These are phyloP conservation scores for Epichloe sibirici DNA, from an alignment of 2,329 filamentous ascomycete species.

Conservation along the genomic window DNA sequence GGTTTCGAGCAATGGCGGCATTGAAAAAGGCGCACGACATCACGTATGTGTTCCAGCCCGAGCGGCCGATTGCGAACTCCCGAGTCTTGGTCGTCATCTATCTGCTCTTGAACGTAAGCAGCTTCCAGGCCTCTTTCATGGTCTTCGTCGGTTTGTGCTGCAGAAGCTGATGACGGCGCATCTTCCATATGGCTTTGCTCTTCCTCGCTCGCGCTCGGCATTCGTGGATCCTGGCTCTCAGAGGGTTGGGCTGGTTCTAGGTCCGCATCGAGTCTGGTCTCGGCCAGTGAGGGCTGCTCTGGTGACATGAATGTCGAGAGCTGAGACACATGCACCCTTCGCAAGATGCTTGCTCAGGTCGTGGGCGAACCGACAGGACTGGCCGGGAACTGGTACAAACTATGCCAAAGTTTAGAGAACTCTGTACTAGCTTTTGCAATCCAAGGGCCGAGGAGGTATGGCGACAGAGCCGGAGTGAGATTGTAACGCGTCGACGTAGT, in stretches of 20 bases:
- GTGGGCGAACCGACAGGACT: neutral
- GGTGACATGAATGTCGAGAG: constrained; percentile 8
- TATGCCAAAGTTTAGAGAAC: neutral
- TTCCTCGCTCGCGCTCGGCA: neutral
- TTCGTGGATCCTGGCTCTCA: neutral
- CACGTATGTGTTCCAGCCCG: constrained; percentile 11
- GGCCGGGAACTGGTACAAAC: neutral
- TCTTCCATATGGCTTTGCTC: neutral
- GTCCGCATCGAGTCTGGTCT: constrained; percentile 5
- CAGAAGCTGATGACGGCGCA: neutral
- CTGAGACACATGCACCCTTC: neutral
- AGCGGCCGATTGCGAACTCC: constrained; percentile 2
- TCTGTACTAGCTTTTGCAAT: neutral
- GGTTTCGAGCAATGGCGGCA: constrained; percentile 63
- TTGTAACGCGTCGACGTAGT: neutral
- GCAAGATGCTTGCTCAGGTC: neutral
- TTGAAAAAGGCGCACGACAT: constrained; percentile 57
- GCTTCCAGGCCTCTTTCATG: neutral
- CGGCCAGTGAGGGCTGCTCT: constrained; percentile 4
- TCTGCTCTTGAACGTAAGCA: neutral
- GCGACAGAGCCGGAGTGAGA: neutral
- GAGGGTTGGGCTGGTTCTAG: neutral
- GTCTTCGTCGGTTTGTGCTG: neutral
- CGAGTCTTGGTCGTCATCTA: neutral
- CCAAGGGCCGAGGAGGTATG: neutral